These are phyloP conservation scores for Cicer bijugum DNA, from an alignment of 306 rosid genomes.

Conservation along the genomic window DNA sequence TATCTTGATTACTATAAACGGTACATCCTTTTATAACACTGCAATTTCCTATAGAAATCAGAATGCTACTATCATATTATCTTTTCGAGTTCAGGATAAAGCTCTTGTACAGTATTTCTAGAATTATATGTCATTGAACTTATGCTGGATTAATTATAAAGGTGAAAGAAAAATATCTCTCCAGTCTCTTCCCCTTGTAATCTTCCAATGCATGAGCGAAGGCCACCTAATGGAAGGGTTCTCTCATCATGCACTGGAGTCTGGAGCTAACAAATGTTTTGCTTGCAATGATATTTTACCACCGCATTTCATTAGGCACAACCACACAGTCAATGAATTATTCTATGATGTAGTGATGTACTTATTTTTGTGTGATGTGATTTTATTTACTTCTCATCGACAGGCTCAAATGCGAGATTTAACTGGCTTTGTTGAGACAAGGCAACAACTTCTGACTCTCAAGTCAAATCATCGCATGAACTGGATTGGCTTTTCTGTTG, in stretches of 20 bases:
- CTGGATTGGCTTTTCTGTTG: slow-evolving; percentile 97
- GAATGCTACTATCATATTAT: slow-evolving; percentile 19
- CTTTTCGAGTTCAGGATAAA: slow-evolving; percentile 11
- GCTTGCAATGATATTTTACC: slow-evolving; percentile 27
- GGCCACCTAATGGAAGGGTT: slow-evolving; percentile 14
- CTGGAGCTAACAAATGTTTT: slow-evolving; percentile 28
- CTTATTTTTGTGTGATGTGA: slow-evolving; percentile 17
- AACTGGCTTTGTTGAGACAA: slow-evolving; percentile 90
- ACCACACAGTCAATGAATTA: not conserved
- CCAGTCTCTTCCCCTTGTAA: slow-evolving; percentile 14
- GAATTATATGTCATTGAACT: slow-evolving; percentile 25
- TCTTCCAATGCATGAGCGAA: slow-evolving; percentile 27
- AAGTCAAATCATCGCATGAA: slow-evolving; percentile 98
- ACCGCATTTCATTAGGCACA: slow-evolving; percentile 25
- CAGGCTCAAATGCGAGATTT: slow-evolving; percentile 99
- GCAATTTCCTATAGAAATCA: slow-evolving; percentile 24
- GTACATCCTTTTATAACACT: slow-evolving; percentile 13
- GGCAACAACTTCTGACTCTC: slow-evolving; percentile 85
- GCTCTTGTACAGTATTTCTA: not conserved
- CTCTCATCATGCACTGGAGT: not conserved
- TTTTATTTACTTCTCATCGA: slow-evolving; percentile 35
- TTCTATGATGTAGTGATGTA: slow-evolving; percentile 12
- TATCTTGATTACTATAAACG: slow-evolving; percentile 19
- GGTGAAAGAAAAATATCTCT: slow-evolving; percentile 12
- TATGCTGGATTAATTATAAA: slow-evolving; percentile 17